These are phyloP conservation scores for Tolypocladium cylindrosporum DNA, from an alignment of 2,329 filamentous ascomycete species.

Conservation along the genomic window DNA sequence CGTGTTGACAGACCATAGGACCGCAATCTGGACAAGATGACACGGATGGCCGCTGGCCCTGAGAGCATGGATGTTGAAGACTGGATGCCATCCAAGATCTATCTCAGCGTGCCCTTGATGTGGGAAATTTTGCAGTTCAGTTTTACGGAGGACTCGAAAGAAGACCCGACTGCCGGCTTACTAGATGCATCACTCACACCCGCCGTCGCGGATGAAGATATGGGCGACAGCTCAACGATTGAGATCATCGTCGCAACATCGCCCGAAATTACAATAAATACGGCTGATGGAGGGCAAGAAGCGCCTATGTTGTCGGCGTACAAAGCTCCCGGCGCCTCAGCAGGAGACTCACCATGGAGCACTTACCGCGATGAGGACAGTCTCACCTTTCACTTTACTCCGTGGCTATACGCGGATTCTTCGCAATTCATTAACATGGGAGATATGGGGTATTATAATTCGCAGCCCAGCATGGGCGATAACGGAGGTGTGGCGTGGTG, in stretches of 20 bases:
- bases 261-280: constrained; percentile 40
- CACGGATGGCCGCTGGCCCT: constrained; percentile 35
- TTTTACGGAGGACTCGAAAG: constrained; percentile 25
- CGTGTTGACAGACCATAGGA: constrained; percentile 21
- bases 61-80: constrained; percentile 37
- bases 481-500: constrained; percentile 25
- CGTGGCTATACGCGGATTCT: constrained; percentile 32
- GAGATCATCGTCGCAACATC: constrained; percentile 42
- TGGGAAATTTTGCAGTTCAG: constrained; percentile 42
- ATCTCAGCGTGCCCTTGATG: constrained; percentile 41
- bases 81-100: constrained; percentile 42
- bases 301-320: constrained; percentile 28
- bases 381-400: constrained; percentile 29
- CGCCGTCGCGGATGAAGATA: constrained; percentile 15
- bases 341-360: constrained; percentile 12
- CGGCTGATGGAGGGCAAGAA: constrained; percentile 38
- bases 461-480: constrained; percentile 14
- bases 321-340: constrained; percentile 16
- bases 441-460: constrained; percentile 22
- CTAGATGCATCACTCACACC: constrained; percentile 31
- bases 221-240: constrained; percentile 26
- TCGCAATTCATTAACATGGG: constrained; percentile 27
- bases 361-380: constrained; percentile 22
- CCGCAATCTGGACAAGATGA: constrained; percentile 36
- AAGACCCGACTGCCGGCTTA: constrained; percentile 25